Evolutionary conservation across 805 yeast species (phyloP), one percentile per base, ranked within the genome.

Genomic region (Wickerhamiella siamensis): DNA sequence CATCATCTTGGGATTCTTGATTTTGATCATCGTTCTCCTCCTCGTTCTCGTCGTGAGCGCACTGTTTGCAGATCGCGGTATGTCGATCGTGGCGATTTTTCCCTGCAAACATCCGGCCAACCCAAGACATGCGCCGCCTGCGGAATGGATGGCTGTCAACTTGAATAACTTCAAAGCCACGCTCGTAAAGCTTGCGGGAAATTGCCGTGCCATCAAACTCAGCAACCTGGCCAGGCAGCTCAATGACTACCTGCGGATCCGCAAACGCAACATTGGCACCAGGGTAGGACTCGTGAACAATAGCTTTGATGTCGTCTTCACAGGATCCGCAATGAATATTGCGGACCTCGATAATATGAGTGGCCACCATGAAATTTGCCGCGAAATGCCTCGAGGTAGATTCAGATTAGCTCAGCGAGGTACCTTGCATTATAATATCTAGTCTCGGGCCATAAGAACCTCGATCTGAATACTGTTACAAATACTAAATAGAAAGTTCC

Each of bases 241-340:
- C 47, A 14, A 60, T 58, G 18, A 55, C 45, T 3, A 57, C 51
- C 2, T 55, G 48, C 33, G 51, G 54, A 24, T 54, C 56, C 6
- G 42, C 52, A 17, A 55, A 47, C 17, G 43, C 51, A 43, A 54
- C 54, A 8, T 38, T 19, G 15, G 51, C 49, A 17, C 43, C 22
- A 4, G 50, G 41, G 32, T 53, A 50, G 36, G 50, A 49, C 36
- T 53, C 49, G 3, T 57, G 37, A 12, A 72, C 43, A 1, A 57
- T 45, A 5, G 48, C 41, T 15, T 49, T 47, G 17, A 75, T 61
- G 10, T 65, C 54, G 3, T 47, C 47, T 45, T 66, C 70, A 51
- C 82, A 76, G 31, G 69, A 70, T 2, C 59, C 60, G 51, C 82
- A 76, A 52, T 75, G 81, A 31, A 75, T 62, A 47, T 77, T 75